Evolutionary conservation across 306 rosid genomes (phyloP), one percentile per base, ranked within the genome.

Genomic region (Begonia fuchsioides): DNA sequence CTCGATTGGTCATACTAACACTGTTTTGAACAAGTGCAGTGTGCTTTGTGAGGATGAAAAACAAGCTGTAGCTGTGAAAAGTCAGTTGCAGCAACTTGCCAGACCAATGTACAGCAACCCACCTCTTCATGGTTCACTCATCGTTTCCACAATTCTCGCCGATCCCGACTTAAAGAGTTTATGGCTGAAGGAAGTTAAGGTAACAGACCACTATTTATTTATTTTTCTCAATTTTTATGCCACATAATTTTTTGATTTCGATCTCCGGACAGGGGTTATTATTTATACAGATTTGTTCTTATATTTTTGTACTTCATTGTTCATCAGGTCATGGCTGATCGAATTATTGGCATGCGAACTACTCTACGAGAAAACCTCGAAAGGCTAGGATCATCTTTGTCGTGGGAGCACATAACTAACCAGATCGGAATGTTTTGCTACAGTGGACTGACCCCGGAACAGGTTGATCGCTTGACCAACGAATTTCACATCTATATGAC

Each of bases 61-160:
- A 60, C 93, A 90, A 72, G 93, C 95, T 1, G 77, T 81, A 60
- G 92, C 93, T 46, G 97, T 84, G 43, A 90, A 84, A 76, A 90
- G 92, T 56, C 95, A 84, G 67, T 66, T 90, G 74, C 97, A 84
- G 82, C 72, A 59, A 63, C 79, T 90, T 71, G 80, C 90, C 54
- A 75, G 97, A 71, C 95, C 97, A 53, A 90, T 84, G 97, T 90
- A 90, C 50, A 90, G 97, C 61, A 90, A 81, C 45, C 97, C 97
- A 14, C 95, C 97, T 57, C 57, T 90, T 60, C 97, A 90, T 52
- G 97, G 95, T 56, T 90, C 97, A 0, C 75, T 79, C 20, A 9
- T 84, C 13, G 97, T 81, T 65, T 76, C 93, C 55, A 90, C 73
- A 5, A 70, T 90, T 59, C 97, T 88, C 44, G 77, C 82, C 62